phyloP scores from a whole-genome alignment of 2,329 filamentous ascomycete genomes.

The Hymenoscyphus occultus region DNA sequence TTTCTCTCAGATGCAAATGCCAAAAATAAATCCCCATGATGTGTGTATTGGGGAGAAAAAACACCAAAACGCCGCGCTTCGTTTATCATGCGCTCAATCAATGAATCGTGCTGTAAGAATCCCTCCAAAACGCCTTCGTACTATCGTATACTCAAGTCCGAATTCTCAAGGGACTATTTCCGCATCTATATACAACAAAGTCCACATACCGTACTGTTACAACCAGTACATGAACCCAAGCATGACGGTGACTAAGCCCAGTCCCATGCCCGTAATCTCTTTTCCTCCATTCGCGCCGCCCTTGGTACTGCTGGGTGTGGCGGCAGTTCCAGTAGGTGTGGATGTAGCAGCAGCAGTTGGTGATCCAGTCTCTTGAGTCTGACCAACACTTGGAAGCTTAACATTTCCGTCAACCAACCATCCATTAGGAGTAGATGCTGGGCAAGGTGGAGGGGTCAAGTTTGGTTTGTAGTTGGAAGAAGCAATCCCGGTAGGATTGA shows the following conservation, averaged over 20 bases:
- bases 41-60: background rate
- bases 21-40: background rate
- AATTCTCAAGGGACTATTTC: background rate
- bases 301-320: constrained; percentile 39
- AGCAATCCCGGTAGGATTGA: constrained; percentile 66
- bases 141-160: background rate
- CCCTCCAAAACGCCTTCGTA: constrained; percentile 11
- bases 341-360: constrained; percentile 23
- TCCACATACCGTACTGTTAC: constrained; percentile 30
- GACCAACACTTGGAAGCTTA: constrained; percentile 64
- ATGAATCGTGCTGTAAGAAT: constrained; percentile 12
- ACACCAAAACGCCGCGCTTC: constrained; percentile 25
- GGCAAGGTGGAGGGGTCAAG: constrained; percentile 66
- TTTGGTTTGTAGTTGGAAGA: constrained; percentile 62
- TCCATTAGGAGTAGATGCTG: constrained; percentile 61
- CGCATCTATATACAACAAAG: background rate
- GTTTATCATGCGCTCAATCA: constrained; percentile 24
- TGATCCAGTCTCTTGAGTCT: constrained; percentile 20
- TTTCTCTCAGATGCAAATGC: background rate
- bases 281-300: constrained; percentile 44
- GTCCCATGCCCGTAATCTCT: constrained; percentile 49
- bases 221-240: constrained; percentile 51
- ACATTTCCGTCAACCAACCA: constrained; percentile 74
- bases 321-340: constrained; percentile 37
- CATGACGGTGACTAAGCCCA: constrained; percentile 50